These are phyloP conservation scores for Globisporangium alternatum DNA, from an alignment of 352 stramenopile species.

Conservation along the genomic window DNA sequence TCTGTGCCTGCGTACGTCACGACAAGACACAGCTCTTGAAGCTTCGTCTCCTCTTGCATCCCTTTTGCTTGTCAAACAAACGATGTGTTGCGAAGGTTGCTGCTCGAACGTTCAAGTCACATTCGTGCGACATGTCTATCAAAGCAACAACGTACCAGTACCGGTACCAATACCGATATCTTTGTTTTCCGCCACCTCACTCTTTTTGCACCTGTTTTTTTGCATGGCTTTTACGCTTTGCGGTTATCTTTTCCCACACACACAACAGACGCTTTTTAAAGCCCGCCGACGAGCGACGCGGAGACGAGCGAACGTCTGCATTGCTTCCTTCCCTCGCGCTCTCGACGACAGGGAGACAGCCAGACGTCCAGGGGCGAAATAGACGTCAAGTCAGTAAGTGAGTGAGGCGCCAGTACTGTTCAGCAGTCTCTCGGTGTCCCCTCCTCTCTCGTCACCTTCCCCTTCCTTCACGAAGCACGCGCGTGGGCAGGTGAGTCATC, in stretches of 20 bases:
- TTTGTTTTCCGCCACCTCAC: not conserved
- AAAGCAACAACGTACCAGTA: not conserved
- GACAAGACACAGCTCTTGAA: not conserved
- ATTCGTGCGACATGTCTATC: slow-evolving; percentile 10
- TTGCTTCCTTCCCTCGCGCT: not conserved
- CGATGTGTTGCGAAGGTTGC: not conserved
- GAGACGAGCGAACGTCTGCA: not conserved
- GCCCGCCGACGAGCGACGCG: not conserved
- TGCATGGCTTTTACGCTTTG: not conserved
- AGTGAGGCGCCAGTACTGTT: not conserved
- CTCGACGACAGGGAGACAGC: not conserved
- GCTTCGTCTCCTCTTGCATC: not conserved
- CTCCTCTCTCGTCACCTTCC: not conserved
- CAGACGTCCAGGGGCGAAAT: not conserved
- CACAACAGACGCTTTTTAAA: not conserved
- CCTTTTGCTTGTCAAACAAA: not conserved
- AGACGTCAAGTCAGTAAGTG: not conserved
- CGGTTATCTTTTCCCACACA: not conserved
- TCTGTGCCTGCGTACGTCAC: not conserved
- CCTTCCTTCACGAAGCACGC: not conserved
- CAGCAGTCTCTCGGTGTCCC: not conserved
- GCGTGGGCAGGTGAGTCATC: not conserved
- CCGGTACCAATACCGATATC: not conserved
- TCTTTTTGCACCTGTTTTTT: not conserved
- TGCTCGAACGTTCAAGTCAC: not conserved